Conservation (phyloP, 495 filamentous ascomycete genomes). For the Penicillium mononematosum region DNA sequence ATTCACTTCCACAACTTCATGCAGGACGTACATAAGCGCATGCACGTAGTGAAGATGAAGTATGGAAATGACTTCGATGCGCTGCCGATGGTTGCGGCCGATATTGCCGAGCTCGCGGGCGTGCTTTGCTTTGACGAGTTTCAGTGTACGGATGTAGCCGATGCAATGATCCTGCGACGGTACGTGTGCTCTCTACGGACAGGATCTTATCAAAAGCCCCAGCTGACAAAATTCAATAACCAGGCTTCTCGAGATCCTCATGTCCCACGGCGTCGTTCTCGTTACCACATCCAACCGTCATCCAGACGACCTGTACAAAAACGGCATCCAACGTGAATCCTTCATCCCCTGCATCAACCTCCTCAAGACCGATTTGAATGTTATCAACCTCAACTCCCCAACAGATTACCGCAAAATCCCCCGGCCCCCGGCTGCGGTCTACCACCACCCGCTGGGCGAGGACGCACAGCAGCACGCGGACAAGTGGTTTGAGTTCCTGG, state of each 20-base stretch:
- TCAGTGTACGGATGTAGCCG: slow-evolving; percentile 96
- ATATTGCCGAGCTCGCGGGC: slow-evolving; percentile 79
- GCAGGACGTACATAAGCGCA: slow-evolving; percentile 92
- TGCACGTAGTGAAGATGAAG: slow-evolving; percentile 85
- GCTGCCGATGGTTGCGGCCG: slow-evolving; percentile 87
- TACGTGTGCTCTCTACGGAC: slow-evolving; percentile 25
- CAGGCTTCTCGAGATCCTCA: slow-evolving; percentile 81
- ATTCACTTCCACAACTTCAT: slow-evolving; percentile 99
- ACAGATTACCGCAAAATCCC: slow-evolving; percentile 98
- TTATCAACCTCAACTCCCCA: slow-evolving; percentile 91
- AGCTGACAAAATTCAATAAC: neutral
- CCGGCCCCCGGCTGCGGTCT: slow-evolving; percentile 88
- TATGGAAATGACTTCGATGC: slow-evolving; percentile 90
- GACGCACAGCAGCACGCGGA: slow-evolving; percentile 78
- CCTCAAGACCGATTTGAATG: slow-evolving; percentile 73
- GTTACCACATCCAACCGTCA: slow-evolving; percentile 97
- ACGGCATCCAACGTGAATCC: slow-evolving; percentile 91
- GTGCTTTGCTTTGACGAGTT: slow-evolving; percentile 99
- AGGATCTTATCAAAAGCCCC: neutral
- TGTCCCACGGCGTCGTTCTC: slow-evolving; percentile 94
- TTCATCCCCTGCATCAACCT: slow-evolving; percentile 96
- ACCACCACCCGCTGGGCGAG: slow-evolving; percentile 78
- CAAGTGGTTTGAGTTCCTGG: slow-evolving; percentile 92
- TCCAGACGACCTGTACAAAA: slow-evolving; percentile 93
- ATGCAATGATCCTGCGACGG: slow-evolving; percentile 94